Conservation (phyloP, 306 rosid genomes). For the Pyrus bretschneideri region DNA sequence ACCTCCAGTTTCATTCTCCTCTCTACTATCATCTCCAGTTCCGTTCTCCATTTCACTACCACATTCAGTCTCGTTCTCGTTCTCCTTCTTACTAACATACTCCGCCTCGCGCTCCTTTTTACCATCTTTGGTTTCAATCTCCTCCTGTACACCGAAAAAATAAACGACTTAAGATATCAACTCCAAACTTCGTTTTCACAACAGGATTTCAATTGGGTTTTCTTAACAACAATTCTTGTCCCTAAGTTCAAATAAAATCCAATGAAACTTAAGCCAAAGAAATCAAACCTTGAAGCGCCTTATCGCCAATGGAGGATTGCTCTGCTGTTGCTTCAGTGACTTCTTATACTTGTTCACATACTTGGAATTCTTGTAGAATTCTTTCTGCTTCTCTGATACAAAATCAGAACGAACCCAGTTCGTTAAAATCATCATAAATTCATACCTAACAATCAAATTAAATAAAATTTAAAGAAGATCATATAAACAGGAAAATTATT, state of each 20-base stretch:
- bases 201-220: neutral
- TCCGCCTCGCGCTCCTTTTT: conserved; percentile 12
- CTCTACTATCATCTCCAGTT: conserved; percentile 6
- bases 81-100: conserved; percentile 19
- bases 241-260: neutral
- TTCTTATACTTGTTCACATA: conserved; percentile 66
- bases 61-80: neutral
- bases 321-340: conserved; percentile 41
- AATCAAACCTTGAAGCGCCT: conserved; percentile 39
- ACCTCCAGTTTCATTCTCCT: conserved; percentile 25
- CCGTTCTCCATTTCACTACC: conserved; percentile 18
- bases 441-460: neutral
- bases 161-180: neutral
- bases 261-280: neutral
- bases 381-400: conserved; percentile 64
- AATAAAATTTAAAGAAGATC: neutral
- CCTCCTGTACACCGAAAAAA: conserved; percentile 35
- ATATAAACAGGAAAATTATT: neutral
- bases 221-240: neutral
- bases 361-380: conserved; percentile 72
- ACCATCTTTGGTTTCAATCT: neutral
- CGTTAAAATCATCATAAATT: neutral
- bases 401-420: conserved; percentile 4
- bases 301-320: conserved; percentile 13
- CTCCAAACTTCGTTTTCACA: neutral